Conservation (phyloP, 768 basidiomycete genomes). For the Termitomyces sp. region DNA sequence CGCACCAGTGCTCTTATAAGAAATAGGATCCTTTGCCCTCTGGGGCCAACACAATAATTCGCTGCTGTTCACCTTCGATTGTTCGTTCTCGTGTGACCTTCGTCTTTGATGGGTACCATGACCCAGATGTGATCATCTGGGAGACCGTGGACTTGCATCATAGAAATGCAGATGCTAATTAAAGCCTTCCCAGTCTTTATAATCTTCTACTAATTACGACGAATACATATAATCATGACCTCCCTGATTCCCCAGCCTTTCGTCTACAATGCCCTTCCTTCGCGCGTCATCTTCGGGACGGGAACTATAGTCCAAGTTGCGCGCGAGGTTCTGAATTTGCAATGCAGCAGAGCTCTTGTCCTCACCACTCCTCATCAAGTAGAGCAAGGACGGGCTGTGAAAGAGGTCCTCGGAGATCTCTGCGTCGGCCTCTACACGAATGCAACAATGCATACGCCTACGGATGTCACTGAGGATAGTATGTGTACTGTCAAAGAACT, state of each 20-base stretch:
- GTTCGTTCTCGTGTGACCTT: neutral
- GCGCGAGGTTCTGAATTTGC: constrained; percentile 23
- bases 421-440: constrained; percentile 30
- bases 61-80: neutral
- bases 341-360: constrained; percentile 27
- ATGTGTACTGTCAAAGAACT: constrained; percentile 18
- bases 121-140: neutral
- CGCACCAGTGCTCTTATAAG: neutral
- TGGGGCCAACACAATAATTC: neutral
- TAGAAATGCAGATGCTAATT: neutral
- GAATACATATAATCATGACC: neutral
- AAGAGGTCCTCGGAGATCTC: constrained; percentile 13
- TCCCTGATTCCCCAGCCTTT: constrained; percentile 26
- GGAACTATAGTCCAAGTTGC: constrained; percentile 27
- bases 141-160: neutral
- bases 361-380: constrained; percentile 29
- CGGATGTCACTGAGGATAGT: constrained; percentile 30
- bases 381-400: constrained; percentile 20
- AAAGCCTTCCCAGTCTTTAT: neutral
- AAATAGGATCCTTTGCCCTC: neutral
- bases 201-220: neutral
- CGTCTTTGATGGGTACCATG: neutral
- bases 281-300: constrained; percentile 32
- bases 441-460: constrained; percentile 38
- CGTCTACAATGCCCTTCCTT: constrained; percentile 31